Evolutionary conservation across 148 eudicot species (phyloP), one percentile per base, ranked within the genome.

Genomic region (Vaccinium macrocarpon): DNA sequence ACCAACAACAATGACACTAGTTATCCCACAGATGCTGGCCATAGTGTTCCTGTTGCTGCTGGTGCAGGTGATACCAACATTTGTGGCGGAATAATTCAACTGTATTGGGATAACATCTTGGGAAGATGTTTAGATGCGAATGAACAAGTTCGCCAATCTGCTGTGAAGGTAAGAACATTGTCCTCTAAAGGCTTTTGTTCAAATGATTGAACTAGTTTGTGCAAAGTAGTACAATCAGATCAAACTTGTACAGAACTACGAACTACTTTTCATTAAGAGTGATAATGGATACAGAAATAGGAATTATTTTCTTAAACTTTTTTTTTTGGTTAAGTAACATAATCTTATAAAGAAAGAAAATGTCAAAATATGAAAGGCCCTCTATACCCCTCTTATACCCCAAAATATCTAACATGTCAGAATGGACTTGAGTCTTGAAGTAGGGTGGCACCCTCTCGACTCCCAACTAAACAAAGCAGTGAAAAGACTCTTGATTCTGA

Each of bases 1-100:
- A 87, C 80, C 50, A 89, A 81, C 82, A 81, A 84, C 21, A 86
- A 89, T 88, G 91, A 84, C 32, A 85, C 74, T 84, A 77, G 84
- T 82, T 50, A 85, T 78, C 51, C 93, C 15, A 80, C 76, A 83
- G 90, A 87, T 81, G 93, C 90, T 87, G 91, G 90, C 77, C 88
- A 89, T 35, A 90, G 73, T 83, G 99, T 95, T 78, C 98, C 99
- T 82, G 95, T 91, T 84, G 99, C 99, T 90, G 99, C 99, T 42
- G 99, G 99, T 88, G 98, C 97, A 51, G 99, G 99, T 85, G 99
- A 97, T 86, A 91, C 99, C 73, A 97, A 97, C 88, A 93, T 95
- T 78, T 93, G 97, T 87, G 99, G 99, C 15, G 97, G 98, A 82
- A 97, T 95, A 85, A 91, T 97, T 76, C 99, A 94, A 78, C 82